Conservation (phyloP, 169 alveolate species). For the Plasmodium coatneyi region DNA sequence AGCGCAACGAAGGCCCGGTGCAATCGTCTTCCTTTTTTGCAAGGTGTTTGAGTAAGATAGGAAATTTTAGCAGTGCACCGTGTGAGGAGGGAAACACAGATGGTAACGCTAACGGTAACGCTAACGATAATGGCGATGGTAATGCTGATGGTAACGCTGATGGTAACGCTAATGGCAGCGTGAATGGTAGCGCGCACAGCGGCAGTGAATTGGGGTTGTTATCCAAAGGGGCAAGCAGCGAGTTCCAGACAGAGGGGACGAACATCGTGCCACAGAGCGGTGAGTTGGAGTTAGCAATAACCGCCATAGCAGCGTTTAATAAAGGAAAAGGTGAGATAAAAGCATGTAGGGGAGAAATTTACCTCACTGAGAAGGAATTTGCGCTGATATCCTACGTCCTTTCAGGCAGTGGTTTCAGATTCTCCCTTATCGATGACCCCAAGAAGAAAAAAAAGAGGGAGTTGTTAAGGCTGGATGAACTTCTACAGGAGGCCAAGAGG, state of each 20-base stretch:
- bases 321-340: conserved; percentile 4
- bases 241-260: not conserved
- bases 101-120: not conserved
- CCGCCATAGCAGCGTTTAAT: not conserved
- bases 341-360: conserved; percentile 57
- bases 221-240: not conserved
- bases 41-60: conserved; percentile 7
- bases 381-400: not conserved
- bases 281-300: not conserved
- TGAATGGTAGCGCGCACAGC: not conserved
- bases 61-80: not conserved
- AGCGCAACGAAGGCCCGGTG: not conserved
- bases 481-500: not conserved
- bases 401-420: conserved; percentile 38
- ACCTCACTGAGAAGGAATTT: conserved; percentile 15
- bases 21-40: conserved; percentile 10
- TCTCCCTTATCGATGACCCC: conserved; percentile 21
- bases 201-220: not conserved
- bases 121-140: too few relatives aligned
- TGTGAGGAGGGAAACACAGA: not conserved
- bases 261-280: not conserved
- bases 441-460: conserved; percentile 54
- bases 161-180: not conserved
- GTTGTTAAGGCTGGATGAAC: conserved; percentile 5
- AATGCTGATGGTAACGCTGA: too few relatives aligned